A percentile compares a stretch with the other conserved stretches of the same genome.
Conservation (phyloP, 1,139 yeast species). For the Candida sp. region DNA sequence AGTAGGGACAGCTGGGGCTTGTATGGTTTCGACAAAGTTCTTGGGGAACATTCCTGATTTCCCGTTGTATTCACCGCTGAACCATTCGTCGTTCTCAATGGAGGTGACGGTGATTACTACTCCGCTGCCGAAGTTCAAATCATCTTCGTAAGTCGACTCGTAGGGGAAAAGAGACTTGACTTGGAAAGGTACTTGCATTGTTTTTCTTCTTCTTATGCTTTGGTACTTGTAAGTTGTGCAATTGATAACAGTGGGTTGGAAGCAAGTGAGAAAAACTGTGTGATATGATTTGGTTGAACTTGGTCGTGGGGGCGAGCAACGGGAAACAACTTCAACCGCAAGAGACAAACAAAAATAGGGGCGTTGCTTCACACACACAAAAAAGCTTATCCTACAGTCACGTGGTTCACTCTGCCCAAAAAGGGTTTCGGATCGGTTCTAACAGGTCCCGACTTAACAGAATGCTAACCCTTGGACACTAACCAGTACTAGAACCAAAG, state of each 20-base stretch:
- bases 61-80: constrained; percentile 65
- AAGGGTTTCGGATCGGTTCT: neutral
- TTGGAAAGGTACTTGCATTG: constrained; percentile 53
- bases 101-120: constrained; percentile 75
- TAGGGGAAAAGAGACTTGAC: constrained; percentile 77
- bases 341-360: constrained; percentile 1
- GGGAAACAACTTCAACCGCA: neutral
- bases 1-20: constrained; percentile 15
- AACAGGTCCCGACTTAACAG: neutral
- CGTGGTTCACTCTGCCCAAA: neutral
- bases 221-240: neutral
- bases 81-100: constrained; percentile 80
- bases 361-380: neutral
- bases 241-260: constrained; percentile 6
- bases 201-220: neutral
- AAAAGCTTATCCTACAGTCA: neutral
- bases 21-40: constrained; percentile 66
- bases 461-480: no score
- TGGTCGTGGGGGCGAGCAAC: neutral
- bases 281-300: neutral
- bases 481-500: no score
- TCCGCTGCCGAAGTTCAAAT: constrained; percentile 70
- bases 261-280: neutral
- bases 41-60: constrained; percentile 86
- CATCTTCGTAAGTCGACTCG: constrained; percentile 83